Evolutionary conservation across 2,329 filamentous ascomycete species (phyloP), one percentile per base, ranked within the genome.

Genomic region (Claviceps monticola): DNA sequence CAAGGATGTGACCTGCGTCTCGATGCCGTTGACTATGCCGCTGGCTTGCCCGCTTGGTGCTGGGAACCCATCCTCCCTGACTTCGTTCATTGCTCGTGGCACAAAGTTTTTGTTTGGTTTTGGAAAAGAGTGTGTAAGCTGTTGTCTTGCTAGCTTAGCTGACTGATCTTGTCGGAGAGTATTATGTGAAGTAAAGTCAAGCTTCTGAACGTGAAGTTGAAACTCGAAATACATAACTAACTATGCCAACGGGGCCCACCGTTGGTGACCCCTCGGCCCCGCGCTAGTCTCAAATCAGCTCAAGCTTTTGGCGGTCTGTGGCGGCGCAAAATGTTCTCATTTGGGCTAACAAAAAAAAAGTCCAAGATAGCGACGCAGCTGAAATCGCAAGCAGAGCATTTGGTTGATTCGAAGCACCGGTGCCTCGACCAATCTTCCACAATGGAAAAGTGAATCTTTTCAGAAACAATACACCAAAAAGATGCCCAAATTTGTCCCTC

Each of bases 1-100:
- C 51, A 89, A 73, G 11, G 76, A 76, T 41, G 80, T 82, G 37
- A 87, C 83, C 57, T 88, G 81, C 1, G 93, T 97, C 38, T 75
- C 66, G 21, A 83, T 66, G 34, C 80, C 82, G 56, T 83, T 80
- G 55, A 96, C 79, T 3, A 73, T 64, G 2, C 83, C 83, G 1
- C 74, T 73, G 14, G 73, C 74, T 55, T 74, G 73, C 49, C 76
- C 82, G 2, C 79, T 83, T 11, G 71, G 69, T 3, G 82, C 84
- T 16, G 87, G 86, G 60, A 87, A 95, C 0, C 78, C 70, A n/a
- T 79, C 74, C 45, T 70, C 64, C 41, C 68, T 66, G 14, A 78
- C 61, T 17, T 70, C 68, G 29, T 58, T 63, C 19, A 59, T 36
- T 38, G 9, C 26, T 59, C 44, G 65, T 67, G 16, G 21, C 34